Evolutionary conservation across 805 yeast genomes (phyloP).

Genomic region (Candida broadrunensis): DNA sequence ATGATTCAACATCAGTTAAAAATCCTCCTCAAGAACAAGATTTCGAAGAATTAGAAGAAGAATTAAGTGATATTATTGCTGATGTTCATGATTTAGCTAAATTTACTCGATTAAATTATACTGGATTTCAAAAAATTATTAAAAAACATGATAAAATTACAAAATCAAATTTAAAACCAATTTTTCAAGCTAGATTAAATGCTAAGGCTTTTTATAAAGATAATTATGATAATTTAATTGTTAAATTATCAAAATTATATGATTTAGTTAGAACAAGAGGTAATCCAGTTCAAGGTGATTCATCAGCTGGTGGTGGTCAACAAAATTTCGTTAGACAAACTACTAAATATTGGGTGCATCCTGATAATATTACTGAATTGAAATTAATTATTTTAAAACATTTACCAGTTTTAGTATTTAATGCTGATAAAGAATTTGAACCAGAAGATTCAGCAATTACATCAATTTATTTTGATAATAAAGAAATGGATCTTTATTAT

Average conservation of each 20-base stretch:
- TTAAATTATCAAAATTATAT: conserved; percentile 82
- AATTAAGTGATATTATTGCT: conserved; percentile 75
- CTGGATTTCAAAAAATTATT: conserved; percentile 94
- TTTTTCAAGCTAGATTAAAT: conserved; percentile 88
- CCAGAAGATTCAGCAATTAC: conserved; percentile 94
- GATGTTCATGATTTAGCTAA: conserved; percentile 97
- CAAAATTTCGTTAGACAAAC: conserved; percentile 98
- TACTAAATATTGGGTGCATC: conserved; percentile 99
- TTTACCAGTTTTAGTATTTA: conserved; percentile 94
- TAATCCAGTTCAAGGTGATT: conserved; percentile 90
- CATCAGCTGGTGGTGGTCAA: conserved; percentile 97
- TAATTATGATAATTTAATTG: conserved; percentile 85
- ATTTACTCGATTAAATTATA: conserved; percentile 88
- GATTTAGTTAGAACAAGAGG: conserved; percentile 96
- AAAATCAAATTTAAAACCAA: conserved; percentile 69
- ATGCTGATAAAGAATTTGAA: conserved; percentile 94
- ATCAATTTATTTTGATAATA: conserved; percentile 92
- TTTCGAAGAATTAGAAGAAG: conserved; percentile 42
- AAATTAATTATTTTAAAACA: conserved; percentile 90
- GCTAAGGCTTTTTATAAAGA: conserved; percentile 95
- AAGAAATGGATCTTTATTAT: conserved; percentile 83
- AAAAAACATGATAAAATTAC: conserved; percentile 96
- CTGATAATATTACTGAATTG: conserved; percentile 95
- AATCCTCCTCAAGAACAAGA: conserved; percentile 40
- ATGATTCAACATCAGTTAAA: conserved; percentile 18